Percentiles rank a stretch among this genome's conserved stretches.
Conservation (phyloP, 1,284 basidiomycete species). For the Rhodotorula mucilaginosa region DNA sequence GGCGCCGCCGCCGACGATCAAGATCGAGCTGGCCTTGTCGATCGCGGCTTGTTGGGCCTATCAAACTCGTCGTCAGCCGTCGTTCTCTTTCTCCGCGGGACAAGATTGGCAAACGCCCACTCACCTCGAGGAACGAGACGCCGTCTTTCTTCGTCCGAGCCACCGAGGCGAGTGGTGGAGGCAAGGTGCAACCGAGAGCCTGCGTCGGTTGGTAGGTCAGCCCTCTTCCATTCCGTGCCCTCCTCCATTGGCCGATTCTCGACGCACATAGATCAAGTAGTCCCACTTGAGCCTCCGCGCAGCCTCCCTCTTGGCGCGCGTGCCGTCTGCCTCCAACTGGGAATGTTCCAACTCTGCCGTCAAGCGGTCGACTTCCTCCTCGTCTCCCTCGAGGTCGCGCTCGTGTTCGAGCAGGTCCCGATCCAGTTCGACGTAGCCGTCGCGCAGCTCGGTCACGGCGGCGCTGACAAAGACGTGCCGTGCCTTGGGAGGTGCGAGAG, state of each 20-base stretch:
- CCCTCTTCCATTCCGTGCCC: too few species aligned
- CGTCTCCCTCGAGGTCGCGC: slow-evolving; percentile 32
- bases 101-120: background rate
- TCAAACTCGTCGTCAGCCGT: background rate
- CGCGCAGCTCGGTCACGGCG: slow-evolving; percentile 29
- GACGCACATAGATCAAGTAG: slow-evolving; percentile 51
- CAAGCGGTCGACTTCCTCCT: slow-evolving; percentile 30
- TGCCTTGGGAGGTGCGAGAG: too few species aligned
- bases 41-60: slow-evolving; percentile 45
- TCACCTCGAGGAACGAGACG: slow-evolving; percentile 27
- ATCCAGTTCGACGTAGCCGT: slow-evolving; percentile 41
- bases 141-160: slow-evolving; percentile 47
- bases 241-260: too few species aligned
- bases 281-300: slow-evolving; percentile 47
- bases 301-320: slow-evolving; percentile 28
- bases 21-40: slow-evolving; percentile 47
- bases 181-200: slow-evolving; percentile 36
- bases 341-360: slow-evolving; percentile 31
- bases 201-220: slow-evolving; percentile 7
- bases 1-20: slow-evolving; percentile 55
- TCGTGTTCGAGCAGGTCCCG: slow-evolving; percentile 39
- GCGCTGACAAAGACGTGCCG: slow-evolving; percentile 39
- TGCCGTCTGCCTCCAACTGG: slow-evolving; percentile 20
- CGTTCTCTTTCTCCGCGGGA: background rate
- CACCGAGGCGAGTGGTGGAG: slow-evolving; percentile 27